These are phyloP conservation scores for Mrakia hoshinonis DNA, from an alignment of 768 basidiomycete genomes.

Conservation along the genomic window DNA sequence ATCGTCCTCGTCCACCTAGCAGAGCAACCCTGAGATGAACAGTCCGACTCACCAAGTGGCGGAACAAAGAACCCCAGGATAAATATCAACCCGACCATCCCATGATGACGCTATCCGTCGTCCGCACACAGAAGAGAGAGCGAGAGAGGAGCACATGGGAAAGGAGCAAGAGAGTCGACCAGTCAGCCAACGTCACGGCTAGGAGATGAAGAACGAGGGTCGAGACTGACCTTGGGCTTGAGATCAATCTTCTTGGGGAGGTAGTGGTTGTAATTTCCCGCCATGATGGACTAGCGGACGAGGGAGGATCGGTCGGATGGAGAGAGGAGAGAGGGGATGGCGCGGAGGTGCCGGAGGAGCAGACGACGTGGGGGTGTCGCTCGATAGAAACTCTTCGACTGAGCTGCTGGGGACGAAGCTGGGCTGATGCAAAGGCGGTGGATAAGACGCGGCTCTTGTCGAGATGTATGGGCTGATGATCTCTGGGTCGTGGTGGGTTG, in stretches of 20 bases:
- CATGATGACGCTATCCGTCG: slow-evolving; percentile 54
- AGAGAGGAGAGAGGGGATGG: background rate
- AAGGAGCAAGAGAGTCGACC: background rate
- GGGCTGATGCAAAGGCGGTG: too few species aligned
- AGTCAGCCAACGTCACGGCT: background rate
- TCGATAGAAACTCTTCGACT: too few species aligned
- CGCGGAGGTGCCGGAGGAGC: background rate
- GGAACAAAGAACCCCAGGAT: slow-evolving; percentile 84
- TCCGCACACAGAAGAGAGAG: background rate
- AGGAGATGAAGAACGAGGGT: background rate
- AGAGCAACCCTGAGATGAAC: too few species aligned
- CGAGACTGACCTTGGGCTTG: slow-evolving; percentile 3
- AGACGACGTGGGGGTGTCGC: background rate
- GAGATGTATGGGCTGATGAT: too few species aligned
- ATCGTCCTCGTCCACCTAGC: background rate
- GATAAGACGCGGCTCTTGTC: too few species aligned
- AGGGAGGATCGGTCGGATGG: background rate
- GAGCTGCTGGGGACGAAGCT: too few species aligned
- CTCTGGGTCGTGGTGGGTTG: too few species aligned
- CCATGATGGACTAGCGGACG: background rate
- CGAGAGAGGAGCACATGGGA: background rate
- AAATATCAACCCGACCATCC: slow-evolving; percentile 69
- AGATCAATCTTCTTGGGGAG: slow-evolving; percentile 27
- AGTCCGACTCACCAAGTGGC: slow-evolving; percentile 71
- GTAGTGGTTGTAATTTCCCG: slow-evolving; percentile 26